Base-by-base conservation (phyloP, 352 stramenopile genomes). In the Globisporangium orthogonon region DNA sequence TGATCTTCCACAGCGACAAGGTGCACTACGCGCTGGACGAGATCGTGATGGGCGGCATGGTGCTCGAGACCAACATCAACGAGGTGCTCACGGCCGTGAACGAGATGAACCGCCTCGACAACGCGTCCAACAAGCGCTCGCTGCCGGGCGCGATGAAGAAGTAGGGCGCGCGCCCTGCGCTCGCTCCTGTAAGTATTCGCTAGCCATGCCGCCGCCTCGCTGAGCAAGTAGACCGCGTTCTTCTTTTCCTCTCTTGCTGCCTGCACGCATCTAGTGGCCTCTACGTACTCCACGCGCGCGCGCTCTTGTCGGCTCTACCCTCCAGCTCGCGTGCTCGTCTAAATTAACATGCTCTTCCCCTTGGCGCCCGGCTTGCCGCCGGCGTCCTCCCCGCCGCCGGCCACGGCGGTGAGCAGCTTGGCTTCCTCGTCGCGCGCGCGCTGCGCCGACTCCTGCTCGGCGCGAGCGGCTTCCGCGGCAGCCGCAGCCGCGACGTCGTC, bases 11-110 rank as follows among this genome's bases (percentile, higher is more conserved):
- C 79, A 98, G 91, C 47, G 97, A 99, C 87, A 97, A 97, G 62
- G 78, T 97, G 29, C 90, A 98, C 63, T 98, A 97, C 67, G 91
- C 98, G 47, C 78, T 99, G 54, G 97, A 99, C 79, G 97, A 99
- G 78, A 99, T 99, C 66, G 97, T 99, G 45, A 99, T 99, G 96
- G 97, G 94, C 14, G 97, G 97, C 33, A 99, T 99, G 96, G 97
- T 99, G 48, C 80, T 99, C 31, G 97, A 99, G 74, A 99, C 97
- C 35, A 99, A 99, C 85, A 99, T 99, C 73, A 97, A 97, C 68
- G 76, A 96, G 50, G 97, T 99, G 63, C 78, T 99, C 60, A 91
- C 92, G 60, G 89, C 95, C 18, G 94, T 98, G 57, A 98, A 98
- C 69, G 96, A 98, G 73, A 98, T 99, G 84, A 97, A 96, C 60